Evolutionary conservation across 805 yeast species (phyloP), one percentile per base, ranked within the genome.

Genomic region (Candida wancherniae): DNA sequence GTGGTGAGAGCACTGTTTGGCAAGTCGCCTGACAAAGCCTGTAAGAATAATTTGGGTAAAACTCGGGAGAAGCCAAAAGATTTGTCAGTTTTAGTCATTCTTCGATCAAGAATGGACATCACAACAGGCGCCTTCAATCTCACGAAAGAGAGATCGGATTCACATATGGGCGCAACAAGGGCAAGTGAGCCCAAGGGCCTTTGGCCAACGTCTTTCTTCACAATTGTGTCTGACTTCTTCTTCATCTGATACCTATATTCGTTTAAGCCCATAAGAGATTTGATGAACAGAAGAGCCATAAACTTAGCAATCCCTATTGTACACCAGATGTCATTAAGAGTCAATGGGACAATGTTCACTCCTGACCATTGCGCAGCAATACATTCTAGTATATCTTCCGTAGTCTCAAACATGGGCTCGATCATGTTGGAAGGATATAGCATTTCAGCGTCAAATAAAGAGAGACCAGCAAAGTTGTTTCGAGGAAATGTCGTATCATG

Each of bases 1-100:
- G 96, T 79, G 5, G 94, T 80, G 15, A 90, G 55, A 10, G 78
- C 70, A 9, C 92, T 85, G 48, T 81, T 82, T 10, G 75, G 74
- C 29, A 92, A 62, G 47, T 92, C 98, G 11, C 94, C 95, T 6
- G 95, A 84, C 95, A 92, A 86, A 0, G 94, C 94, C 54, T 92
- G 97, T 20, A 92, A 59, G 41, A 90, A 85, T 15, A 92, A 65
- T 46, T 90, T 92, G 0, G 97, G 96, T 15, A 92, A 71, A 0
- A 86, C 97, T 40, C 98, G 75, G 3, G 88, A 77, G 37, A 92
- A 64, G 2, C 98, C 98, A 55, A 92, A 83, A 0, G 95, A 83
- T 40, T 88, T 80, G 52, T 94, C 97, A 1, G 97, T 86, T 51
- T 92, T 92, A 1, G 95, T 88, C 95, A 92, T 86, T 40, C 98